These are phyloP conservation scores for Daphne laureola DNA, from an alignment of 441 rosid species.

Conservation along the genomic window DNA sequence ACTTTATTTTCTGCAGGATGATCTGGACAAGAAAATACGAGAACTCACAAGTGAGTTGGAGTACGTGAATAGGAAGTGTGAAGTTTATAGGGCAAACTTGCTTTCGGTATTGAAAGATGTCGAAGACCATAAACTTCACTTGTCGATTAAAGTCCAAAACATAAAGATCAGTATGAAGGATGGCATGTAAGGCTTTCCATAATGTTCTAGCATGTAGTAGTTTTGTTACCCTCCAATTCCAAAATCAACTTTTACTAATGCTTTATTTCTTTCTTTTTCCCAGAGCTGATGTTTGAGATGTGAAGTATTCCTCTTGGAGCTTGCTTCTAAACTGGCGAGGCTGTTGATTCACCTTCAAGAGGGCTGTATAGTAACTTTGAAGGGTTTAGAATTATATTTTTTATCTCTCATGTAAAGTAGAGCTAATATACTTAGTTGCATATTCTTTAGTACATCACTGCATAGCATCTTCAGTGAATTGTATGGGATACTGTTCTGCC, in stretches of 20 bases:
- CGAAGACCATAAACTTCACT: conserved; percentile 79
- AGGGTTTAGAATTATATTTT: conserved; percentile 1
- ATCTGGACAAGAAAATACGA: conserved; percentile 59
- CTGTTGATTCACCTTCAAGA: conserved; percentile 5
- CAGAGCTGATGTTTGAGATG: conserved; percentile 1
- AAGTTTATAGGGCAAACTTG: conserved; percentile 68
- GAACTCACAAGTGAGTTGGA: conserved; percentile 54
- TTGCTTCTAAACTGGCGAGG: conserved; percentile 1
- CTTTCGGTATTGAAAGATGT: conserved; percentile 76
- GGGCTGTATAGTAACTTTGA: conserved; percentile 13
- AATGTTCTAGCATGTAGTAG: conserved; percentile 10
- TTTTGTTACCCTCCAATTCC: neutral
- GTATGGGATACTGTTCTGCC: no score
- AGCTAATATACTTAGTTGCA: no score
- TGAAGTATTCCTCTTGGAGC: conserved; percentile 7
- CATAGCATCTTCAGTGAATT: no score
- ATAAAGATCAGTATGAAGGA: conserved; percentile 76
- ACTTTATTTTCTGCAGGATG: conserved; percentile 47
- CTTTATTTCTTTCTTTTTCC: no score
- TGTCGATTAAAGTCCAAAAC: conserved; percentile 76
- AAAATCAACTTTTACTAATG: no score
- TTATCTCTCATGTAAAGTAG: no score
- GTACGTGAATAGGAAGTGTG: conserved; percentile 61
- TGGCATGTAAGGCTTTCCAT: conserved; percentile 32
- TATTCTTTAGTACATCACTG: no score